Evolutionary conservation across 148 eudicot species (phyloP).

Genomic region (Cornus kousa): DNA sequence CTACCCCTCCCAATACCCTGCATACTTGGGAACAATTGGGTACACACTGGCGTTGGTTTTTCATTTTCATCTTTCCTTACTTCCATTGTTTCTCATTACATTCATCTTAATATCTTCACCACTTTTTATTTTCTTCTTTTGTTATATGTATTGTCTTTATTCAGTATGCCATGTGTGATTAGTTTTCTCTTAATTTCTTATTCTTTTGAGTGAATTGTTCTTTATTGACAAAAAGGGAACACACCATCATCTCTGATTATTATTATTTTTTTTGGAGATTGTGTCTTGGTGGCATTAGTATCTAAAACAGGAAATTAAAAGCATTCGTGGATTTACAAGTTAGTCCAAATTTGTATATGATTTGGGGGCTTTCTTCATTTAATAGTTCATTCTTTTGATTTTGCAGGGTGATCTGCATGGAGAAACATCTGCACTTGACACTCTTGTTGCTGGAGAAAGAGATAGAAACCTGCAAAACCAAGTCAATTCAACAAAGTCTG

Average conservation of each 20-base stretch:
- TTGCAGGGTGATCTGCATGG: conserved; percentile 50
- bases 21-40: no score
- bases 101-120: no score
- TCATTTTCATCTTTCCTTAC: no score
- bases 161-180: background rate
- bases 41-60: no score
- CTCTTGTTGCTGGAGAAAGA: conserved; percentile 30
- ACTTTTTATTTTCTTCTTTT: background rate
- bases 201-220: background rate
- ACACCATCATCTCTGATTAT: background rate
- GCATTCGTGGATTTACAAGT: background rate
- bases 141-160: no score
- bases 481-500: conserved; percentile 17
- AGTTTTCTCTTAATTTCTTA: background rate
- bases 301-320: background rate
- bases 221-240: background rate
- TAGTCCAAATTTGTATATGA: background rate
- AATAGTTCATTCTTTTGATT: conserved; percentile 11
- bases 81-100: no score
- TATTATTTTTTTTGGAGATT: background rate
- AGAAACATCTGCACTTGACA: conserved; percentile 29
- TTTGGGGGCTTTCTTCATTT: background rate
- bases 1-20: no score
- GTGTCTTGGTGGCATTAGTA: conserved; percentile 1
- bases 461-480: conserved; percentile 23